Evolutionary conservation across 148 eudicot genomes (phyloP), one percentile per base, ranked within the genome.

Genomic region (Arbutus unedo): DNA sequence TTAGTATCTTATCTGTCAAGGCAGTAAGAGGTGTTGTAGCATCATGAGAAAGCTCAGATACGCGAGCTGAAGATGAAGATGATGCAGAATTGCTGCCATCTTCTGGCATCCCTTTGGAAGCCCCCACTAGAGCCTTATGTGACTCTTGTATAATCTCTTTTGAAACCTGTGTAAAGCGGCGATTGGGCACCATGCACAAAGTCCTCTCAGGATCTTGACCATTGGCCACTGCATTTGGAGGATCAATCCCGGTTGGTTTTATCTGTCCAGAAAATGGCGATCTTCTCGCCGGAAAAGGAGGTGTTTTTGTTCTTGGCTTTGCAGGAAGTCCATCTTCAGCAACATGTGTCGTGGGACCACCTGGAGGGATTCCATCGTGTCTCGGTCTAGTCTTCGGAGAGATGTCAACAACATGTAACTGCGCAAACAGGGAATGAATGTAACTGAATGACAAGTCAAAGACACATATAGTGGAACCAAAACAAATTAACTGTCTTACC

Each of bases 21-120:
- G 76, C 85, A 41, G 74, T 59, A 44, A 87, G 76, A 56, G 91
- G 89, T 76, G 93, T 90, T 60, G 90, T 66, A 47, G 91, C 91
- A 82, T 92, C 98, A 85, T 96, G 93, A 70, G 87, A 93, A 68
- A 92, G 90, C 76, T 96, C 94, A 86, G 90, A 96, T 70, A 92
- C 91, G 90, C 94, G 99, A 81, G 88, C 66, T 31, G 93, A 91
- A 53, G 91, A 87, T n/a, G 92, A 91, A 54, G 99, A 92, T n/a
- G 95, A 90, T n/a, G 85, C 89, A 64, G 96, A 93, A 85, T 93
- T 90, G 86, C 91, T 84, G 88, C 96, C 90, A 74, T 91, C 96
- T 57, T 87, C 87, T 16, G 83, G 89, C 68, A 87, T 77, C 72
- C 85, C 84, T 85, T 82, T 87, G 38, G 90, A 86, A 56, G 88